These are phyloP conservation scores for Panicum hallii DNA, from an alignment of 202 grass and related monocot species.

Conservation along the genomic window DNA sequence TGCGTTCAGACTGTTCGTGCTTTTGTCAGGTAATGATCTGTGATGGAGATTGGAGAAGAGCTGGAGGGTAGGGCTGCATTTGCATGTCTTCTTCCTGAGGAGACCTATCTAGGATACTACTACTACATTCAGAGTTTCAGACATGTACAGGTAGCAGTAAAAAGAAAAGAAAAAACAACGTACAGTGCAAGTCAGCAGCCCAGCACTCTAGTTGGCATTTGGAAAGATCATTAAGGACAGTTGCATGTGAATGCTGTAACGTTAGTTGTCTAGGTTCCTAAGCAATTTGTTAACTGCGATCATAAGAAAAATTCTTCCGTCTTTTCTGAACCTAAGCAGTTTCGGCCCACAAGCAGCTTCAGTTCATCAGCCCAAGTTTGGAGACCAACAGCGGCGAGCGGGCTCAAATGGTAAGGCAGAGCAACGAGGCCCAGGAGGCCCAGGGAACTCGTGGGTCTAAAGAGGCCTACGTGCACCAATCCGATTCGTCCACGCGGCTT, in stretches of 20 bases:
- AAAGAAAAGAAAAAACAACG: no score
- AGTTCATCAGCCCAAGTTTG: neutral
- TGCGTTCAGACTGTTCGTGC: neutral
- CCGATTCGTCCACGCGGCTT: neutral
- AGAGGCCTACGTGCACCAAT: neutral
- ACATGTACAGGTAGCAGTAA: no score
- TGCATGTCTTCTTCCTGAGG: neutral
- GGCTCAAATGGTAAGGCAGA: neutral
- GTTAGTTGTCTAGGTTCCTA: neutral
- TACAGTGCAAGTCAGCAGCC: neutral
- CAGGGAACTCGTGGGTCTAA: neutral
- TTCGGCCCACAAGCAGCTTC: neutral
- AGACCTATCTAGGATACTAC: no score
- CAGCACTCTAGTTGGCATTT: neutral
- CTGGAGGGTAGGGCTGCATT: neutral
- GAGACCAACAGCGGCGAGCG: neutral
- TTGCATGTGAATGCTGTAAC: neutral
- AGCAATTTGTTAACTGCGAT: neutral
- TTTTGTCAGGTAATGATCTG: slow-evolving; percentile 30
- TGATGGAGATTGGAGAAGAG: neutral
- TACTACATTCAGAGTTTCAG: no score
- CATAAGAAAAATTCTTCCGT: neutral
- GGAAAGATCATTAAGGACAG: neutral
- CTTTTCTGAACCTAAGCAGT: neutral
- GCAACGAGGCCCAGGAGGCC: neutral